A percentile compares a stretch with the other conserved stretches of the same genome.
Conservation (phyloP, 73 alveolate species). For the Halteria grandinella region DNA sequence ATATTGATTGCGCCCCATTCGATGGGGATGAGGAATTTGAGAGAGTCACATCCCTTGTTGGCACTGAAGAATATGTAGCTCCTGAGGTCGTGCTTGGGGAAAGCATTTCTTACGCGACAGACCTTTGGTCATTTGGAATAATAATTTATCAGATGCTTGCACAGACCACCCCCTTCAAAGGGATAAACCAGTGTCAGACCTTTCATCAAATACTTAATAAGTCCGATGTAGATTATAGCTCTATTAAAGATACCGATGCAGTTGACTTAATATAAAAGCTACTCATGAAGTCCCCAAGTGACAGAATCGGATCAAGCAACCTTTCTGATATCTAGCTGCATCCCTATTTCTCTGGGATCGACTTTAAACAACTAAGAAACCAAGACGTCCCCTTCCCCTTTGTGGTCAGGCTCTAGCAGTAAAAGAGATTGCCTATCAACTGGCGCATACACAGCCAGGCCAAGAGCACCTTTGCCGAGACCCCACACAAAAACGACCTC, state of each 20-base stretch:
- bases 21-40: constrained; percentile 19
- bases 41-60: constrained; percentile 69
- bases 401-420: background rate
- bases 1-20: background rate
- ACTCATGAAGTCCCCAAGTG: constrained; percentile 56
- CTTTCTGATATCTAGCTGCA: constrained; percentile 45
- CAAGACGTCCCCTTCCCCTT: constrained; percentile 3
- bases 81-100: constrained; percentile 76
- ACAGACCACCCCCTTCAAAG: constrained; percentile 79
- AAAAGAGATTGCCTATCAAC: background rate
- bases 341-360: constrained; percentile 61
- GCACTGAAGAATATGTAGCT: constrained; percentile 78
- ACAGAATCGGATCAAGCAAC: constrained; percentile 70
- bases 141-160: constrained; percentile 66
- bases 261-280: constrained; percentile 70
- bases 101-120: constrained; percentile 65
- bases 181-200: constrained; percentile 66
- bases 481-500: background rate
- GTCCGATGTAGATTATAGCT: constrained; percentile 32
- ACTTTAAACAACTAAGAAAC: background rate
- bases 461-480: background rate
- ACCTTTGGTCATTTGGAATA: constrained; percentile 82
- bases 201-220: constrained; percentile 61
- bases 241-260: constrained; percentile 76
- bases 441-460: background rate